A percentile compares a stretch with the other conserved stretches of the same genome.
Conservation (phyloP, 352 stramenopile genomes). For the Globisporangium paddicum region DNA sequence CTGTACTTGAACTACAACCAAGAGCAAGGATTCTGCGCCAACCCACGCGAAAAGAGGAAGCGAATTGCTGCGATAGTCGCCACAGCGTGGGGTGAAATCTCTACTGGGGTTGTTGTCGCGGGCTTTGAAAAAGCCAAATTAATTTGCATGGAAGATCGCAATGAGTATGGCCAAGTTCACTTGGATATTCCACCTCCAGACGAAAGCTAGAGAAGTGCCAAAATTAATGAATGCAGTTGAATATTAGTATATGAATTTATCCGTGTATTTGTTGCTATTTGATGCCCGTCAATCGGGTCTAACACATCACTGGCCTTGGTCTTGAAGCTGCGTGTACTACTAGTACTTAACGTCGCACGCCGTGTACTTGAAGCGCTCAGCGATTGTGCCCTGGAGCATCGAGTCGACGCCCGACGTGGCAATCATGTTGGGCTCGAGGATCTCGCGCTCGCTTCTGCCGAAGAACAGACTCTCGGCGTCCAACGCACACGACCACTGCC, state of each 20-base stretch:
- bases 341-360: constrained; percentile 42
- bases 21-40: background rate
- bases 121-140: no score
- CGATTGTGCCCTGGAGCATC: constrained; percentile 79
- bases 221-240: no score
- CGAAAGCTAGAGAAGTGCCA: no score
- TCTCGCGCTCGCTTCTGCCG: constrained; percentile 50
- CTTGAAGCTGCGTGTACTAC: constrained; percentile 1
- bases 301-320: background rate
- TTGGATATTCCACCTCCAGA: no score
- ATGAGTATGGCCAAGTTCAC: no score
- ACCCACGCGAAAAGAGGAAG: background rate
- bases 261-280: no score
- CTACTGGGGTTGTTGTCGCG: no score
- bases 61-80: background rate
- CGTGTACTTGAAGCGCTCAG: constrained; percentile 76
- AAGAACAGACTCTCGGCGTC: constrained; percentile 63
- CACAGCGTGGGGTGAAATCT: no score
- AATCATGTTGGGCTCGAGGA: constrained; percentile 66
- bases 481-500: constrained; percentile 43
- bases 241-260: no score
- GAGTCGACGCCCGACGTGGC: constrained; percentile 78
- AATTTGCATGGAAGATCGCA: no score
- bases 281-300: background rate
- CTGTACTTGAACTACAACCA: background rate